phyloP scores from a whole-genome alignment of 352 stramenopile genomes.

The Phytophthora litchii region DNA sequence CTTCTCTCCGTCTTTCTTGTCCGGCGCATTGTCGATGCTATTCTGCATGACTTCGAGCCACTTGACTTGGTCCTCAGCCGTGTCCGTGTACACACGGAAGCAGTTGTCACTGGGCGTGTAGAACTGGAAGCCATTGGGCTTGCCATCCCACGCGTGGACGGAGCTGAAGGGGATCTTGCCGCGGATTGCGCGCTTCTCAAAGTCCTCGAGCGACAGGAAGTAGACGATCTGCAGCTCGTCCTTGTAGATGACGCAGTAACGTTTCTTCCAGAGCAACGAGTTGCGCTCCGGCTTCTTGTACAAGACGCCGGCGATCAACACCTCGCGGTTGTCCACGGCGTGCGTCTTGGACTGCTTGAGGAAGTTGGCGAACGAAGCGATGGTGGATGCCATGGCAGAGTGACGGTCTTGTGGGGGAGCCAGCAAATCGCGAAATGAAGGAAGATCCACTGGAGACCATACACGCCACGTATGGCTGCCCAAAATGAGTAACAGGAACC shows the following conservation, averaged over 20 bases:
- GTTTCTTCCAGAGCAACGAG: conserved; percentile 88
- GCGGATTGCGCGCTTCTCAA: conserved; percentile 73
- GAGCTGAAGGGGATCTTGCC: conserved; percentile 85
- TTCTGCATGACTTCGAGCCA: conserved; percentile 79
- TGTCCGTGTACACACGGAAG: conserved; percentile 87
- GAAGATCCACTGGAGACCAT: conserved; percentile 9
- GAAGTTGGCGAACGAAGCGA: conserved; percentile 63
- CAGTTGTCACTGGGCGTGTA: conserved; percentile 85
- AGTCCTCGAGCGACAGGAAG: conserved; percentile 75
- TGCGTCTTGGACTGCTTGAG: conserved; percentile 54
- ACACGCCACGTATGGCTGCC: conserved; percentile 11
- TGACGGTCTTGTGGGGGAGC: conserved; percentile 9
- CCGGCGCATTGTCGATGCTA: conserved; percentile 66
- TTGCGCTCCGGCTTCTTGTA: conserved; percentile 88
- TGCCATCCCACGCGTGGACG: conserved; percentile 86
- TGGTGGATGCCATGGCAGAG: conserved; percentile 25
- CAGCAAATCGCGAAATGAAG: conserved; percentile 40
- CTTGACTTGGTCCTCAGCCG: conserved; percentile 63
- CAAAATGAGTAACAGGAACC: no score
- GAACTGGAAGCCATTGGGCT: conserved; percentile 89
- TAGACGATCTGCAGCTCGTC: conserved; percentile 81
- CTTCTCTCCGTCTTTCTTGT: conserved; percentile 66
- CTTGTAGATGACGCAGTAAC: conserved; percentile 84
- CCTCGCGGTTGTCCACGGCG: conserved; percentile 46
- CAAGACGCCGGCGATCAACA: conserved; percentile 70